These are phyloP conservation scores for Fraxinus americana DNA, from an alignment of 257 asterid genomes.

Conservation along the genomic window DNA sequence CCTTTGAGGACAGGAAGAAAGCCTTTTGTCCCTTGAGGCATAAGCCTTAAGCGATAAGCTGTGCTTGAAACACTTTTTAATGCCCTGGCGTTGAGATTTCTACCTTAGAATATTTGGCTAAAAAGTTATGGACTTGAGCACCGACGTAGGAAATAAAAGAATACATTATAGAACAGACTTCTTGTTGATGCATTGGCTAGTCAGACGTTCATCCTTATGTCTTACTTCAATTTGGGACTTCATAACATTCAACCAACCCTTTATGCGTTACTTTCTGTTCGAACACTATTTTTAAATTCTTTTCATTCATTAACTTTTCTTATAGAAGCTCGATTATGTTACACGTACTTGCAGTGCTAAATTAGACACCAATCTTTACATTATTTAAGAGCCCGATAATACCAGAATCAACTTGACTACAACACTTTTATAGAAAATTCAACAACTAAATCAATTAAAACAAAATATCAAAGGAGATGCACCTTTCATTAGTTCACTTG, in stretches of 20 bases:
- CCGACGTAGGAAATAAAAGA: background rate
- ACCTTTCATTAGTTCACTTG: too few species aligned
- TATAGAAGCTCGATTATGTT: background rate
- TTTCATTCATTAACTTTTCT: background rate
- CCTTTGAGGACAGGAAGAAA: background rate
- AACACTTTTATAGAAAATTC: background rate
- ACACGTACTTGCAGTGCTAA: background rate
- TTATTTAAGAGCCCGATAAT: conserved; percentile 1
- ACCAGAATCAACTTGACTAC: background rate
- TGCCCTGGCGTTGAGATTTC: background rate
- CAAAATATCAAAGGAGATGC: background rate
- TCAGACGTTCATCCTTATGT: background rate
- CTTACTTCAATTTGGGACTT: background rate
- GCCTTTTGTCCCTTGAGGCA: background rate
- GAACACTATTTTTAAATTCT: background rate
- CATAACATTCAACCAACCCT: background rate
- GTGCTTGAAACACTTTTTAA: background rate
- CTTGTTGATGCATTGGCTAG: background rate
- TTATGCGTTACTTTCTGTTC: background rate
- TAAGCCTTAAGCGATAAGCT: background rate
- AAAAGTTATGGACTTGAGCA: background rate
- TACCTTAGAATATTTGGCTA: background rate
- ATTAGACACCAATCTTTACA: conserved; percentile 1
- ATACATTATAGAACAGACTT: background rate
- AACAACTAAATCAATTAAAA: conserved; percentile 14